Evolutionary conservation across 208 protist species (phyloP), one percentile per base, ranked within the genome.

Genomic region (Leishmania gerbilli): DNA sequence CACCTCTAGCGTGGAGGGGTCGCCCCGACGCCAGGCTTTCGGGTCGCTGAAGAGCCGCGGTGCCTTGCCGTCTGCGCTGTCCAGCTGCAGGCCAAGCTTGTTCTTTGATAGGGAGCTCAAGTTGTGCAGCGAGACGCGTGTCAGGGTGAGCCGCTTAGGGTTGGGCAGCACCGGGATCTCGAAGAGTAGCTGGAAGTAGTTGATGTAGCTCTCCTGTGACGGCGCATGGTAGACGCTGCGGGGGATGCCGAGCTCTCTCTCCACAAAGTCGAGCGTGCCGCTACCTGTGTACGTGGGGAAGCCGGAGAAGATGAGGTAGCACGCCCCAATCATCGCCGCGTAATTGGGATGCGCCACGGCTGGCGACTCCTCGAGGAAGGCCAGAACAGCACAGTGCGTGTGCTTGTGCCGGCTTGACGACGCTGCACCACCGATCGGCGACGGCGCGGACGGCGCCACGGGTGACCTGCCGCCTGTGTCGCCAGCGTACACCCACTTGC

Each of bases 161-260:
- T 91, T 95, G 8, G 93, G 91, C 40, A 96, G 58, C n/a, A 89
- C 84, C 0, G 93, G 93, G 53, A 92, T 89, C 53, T 93, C 90
- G 77, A 96, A 90, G 68, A 96, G 89, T 42, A 96, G 84, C 80
- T 92, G 91, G 78, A 96, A 96, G 83, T 95, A 96, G 71, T 92
- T 95, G 77, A 90, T 88, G 82, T 95, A 96, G 77, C 84, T 91
- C 87, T 93, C 88, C 82, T 96, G 93, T 31, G 91, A 95, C 11
- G 90, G 84, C 0, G 85, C 84, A 79, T 94, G 91, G 77, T 88
- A 92, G 19, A 34, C 64, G 77, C 93, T 96, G 64, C 87, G 89
- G 13, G 55, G 17, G 65, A 96, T 83, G 62, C 88, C 85, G 2
- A 96, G 69, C 64, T 92, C 87, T 71, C 85, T 76, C 82, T 96